phyloP scores from a whole-genome alignment of 495 filamentous ascomycete genomes.

The Annulohypoxylon maeteangense region DNA sequence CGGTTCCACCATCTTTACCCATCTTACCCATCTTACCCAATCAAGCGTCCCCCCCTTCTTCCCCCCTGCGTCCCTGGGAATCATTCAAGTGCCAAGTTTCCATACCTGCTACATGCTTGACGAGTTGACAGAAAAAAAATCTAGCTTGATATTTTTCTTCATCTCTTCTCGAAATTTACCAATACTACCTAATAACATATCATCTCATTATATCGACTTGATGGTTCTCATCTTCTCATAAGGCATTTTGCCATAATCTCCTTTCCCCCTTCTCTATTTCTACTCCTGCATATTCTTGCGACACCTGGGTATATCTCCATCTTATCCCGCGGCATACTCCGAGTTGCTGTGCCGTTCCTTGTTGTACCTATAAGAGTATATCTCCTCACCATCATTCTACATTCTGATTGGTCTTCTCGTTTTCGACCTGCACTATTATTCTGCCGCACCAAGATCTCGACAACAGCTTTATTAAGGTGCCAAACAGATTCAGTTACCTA shows the following conservation, averaged over 20 bases:
- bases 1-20: constrained; percentile 18
- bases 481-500: constrained; percentile 18
- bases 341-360: constrained; percentile 20
- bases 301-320: constrained; percentile 7
- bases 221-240: constrained; percentile 26
- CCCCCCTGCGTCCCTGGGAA: constrained; percentile 17
- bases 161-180: constrained; percentile 36
- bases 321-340: constrained; percentile 36
- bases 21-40: constrained; percentile 16
- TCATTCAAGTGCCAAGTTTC: constrained; percentile 39
- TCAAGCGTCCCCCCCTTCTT: constrained; percentile 2
- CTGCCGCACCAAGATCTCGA: constrained; percentile 30
- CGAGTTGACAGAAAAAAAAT: constrained; percentile 26
- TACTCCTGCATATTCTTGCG: background rate
- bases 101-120: constrained; percentile 19
- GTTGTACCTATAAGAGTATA: constrained; percentile 28
- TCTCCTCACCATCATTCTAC: constrained; percentile 28
- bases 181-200: constrained; percentile 33
- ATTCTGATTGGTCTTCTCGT: constrained; percentile 34
- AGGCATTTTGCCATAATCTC: constrained; percentile 24
- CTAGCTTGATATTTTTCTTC: constrained; percentile 32
- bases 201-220: constrained; percentile 18
- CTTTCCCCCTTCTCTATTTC: constrained; percentile 10
- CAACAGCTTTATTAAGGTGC: background rate
- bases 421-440: constrained; percentile 29